Conservation (phyloP, 2,329 filamentous ascomycete genomes). For the Penicillium sp. region DNA sequence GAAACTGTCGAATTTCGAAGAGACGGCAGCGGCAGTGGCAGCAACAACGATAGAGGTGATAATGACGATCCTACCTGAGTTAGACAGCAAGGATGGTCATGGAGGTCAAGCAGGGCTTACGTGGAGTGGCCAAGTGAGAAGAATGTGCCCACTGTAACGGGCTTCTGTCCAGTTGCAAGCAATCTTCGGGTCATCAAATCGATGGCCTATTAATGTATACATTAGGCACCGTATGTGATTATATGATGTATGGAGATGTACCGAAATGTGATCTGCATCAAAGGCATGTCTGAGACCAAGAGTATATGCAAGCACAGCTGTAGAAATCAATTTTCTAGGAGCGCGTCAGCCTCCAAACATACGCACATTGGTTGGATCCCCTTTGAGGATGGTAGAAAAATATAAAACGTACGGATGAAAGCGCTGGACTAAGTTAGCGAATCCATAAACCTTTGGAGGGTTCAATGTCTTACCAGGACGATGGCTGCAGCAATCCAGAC, state of each 20-base stretch:
- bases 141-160: constrained; percentile 90
- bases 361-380: neutral
- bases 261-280: constrained; percentile 88
- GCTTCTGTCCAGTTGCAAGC: constrained; percentile 79
- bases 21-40: constrained; percentile 81
- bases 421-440: constrained; percentile 31
- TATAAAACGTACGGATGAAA: constrained; percentile 42
- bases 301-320: constrained; percentile 83
- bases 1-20: constrained; percentile 79
- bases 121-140: constrained; percentile 94
- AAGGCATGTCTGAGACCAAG: constrained; percentile 92
- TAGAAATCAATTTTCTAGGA: constrained; percentile 67
- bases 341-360: neutral
- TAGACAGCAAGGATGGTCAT: neutral
- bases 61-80: constrained; percentile 68
- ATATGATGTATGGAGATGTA: constrained; percentile 29
- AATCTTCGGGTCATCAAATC: constrained; percentile 92
- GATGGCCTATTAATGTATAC: constrained; percentile 62
- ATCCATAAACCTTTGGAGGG: neutral
- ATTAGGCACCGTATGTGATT: neutral
- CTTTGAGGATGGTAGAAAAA: neutral
- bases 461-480: constrained; percentile 53
- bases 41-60: constrained; percentile 90
- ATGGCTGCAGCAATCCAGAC: constrained; percentile 63
- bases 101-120: constrained; percentile 32